These are phyloP conservation scores for Boletellus deceptivus DNA, from an alignment of 1,284 basidiomycete species.

Conservation along the genomic window DNA sequence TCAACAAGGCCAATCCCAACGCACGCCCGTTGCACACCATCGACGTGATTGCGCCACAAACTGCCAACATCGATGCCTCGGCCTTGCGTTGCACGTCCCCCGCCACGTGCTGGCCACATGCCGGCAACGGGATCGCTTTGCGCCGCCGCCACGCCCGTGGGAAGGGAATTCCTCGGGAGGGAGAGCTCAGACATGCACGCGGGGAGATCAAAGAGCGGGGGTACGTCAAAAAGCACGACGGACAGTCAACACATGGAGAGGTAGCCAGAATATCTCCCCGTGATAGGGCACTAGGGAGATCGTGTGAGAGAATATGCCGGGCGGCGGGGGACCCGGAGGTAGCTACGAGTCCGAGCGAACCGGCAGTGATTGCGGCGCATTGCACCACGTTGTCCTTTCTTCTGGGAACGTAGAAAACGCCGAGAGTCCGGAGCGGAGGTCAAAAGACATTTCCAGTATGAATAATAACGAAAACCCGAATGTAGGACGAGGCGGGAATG, in stretches of 20 bases:
- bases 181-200: background rate
- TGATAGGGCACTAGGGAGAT: slow-evolving; percentile 6
- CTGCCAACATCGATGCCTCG: slow-evolving; percentile 31
- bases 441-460: slow-evolving; percentile 43
- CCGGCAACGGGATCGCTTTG: slow-evolving; percentile 60
- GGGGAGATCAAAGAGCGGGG: too few species aligned
- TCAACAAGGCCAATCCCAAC: slow-evolving; percentile 9
- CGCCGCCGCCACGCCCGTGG: slow-evolving; percentile 59
- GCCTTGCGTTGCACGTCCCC: slow-evolving; percentile 58
- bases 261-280: slow-evolving; percentile 49
- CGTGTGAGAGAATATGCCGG: slow-evolving; percentile 47
- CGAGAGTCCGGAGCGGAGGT: slow-evolving; percentile 47
- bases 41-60: slow-evolving; percentile 34
- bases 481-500: slow-evolving; percentile 49
- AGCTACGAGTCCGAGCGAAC: slow-evolving; percentile 51
- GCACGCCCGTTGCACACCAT: slow-evolving; percentile 47
- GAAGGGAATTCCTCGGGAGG: slow-evolving; percentile 43
- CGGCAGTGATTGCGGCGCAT: slow-evolving; percentile 39
- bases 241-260: slow-evolving; percentile 54
- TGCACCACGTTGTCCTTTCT: slow-evolving; percentile 51
- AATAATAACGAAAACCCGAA: slow-evolving; percentile 8
- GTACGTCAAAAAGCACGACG: slow-evolving; percentile 31
- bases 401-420: slow-evolving; percentile 65
- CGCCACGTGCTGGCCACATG: slow-evolving; percentile 54
- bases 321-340: slow-evolving; percentile 60